Conservation (phyloP, 2,329 filamentous ascomycete species). For the Neofusicoccum parvum region DNA sequence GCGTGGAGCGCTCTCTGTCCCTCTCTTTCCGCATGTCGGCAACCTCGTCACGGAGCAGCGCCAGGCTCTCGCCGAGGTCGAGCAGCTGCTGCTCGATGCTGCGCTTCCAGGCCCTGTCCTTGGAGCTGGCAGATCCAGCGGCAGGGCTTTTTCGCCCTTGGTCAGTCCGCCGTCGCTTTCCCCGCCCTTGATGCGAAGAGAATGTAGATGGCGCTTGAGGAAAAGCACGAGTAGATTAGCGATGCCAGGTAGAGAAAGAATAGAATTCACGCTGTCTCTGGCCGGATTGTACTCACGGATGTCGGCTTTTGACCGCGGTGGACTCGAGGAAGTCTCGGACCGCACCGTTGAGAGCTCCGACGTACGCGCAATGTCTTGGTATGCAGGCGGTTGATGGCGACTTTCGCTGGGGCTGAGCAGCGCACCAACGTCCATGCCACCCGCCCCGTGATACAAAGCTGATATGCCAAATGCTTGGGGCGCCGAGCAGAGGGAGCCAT, state of each 20-base stretch:
- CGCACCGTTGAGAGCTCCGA: too few relatives aligned
- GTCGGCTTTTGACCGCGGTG: too few relatives aligned
- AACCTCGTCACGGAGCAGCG: neutral
- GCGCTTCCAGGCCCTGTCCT: neutral
- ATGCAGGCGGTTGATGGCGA: neutral
- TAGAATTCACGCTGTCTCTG: neutral
- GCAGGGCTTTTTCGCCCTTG: neutral
- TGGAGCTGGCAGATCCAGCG: too few relatives aligned
- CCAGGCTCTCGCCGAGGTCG: slow-evolving; percentile 10
- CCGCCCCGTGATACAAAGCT: neutral
- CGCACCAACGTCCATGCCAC: neutral
- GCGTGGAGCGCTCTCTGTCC: too few relatives aligned
- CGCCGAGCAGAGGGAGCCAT: neutral
- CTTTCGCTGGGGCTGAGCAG: neutral
- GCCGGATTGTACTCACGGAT: neutral
- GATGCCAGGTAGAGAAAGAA: neutral
- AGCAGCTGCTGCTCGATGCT: neutral
- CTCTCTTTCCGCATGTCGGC: neutral
- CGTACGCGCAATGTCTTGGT: neutral
- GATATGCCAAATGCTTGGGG: neutral
- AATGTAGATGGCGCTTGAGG: neutral
- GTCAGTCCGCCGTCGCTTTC: neutral
- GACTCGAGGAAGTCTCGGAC: too few relatives aligned
- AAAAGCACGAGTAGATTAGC: neutral
- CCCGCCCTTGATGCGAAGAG: neutral